Percentiles rank a stretch among this genome's conserved stretches.
Evolutionary conservation across 768 basidiomycete genomes (phyloP).

Genomic region (Glaciozyma martinii): DNA sequence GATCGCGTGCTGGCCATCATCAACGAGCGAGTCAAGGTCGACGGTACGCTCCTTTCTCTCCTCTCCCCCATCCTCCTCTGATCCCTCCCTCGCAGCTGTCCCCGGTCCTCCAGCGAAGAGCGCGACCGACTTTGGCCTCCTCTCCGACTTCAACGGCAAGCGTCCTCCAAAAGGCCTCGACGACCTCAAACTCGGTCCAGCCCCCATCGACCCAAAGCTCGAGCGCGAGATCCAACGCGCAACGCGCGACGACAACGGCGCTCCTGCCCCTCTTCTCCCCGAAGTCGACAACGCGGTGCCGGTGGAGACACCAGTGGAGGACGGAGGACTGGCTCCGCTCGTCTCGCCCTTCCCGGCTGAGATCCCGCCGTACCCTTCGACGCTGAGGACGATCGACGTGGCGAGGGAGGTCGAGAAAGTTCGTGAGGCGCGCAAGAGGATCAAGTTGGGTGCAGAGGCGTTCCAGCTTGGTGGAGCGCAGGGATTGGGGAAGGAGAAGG

Average conservation of each 20-base stretch:
- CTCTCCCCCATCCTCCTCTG: neutral
- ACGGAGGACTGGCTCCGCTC: constrained; percentile 8
- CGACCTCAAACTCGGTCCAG: constrained; percentile 69
- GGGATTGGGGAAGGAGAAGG: constrained; percentile 41
- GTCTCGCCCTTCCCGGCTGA: constrained; percentile 60
- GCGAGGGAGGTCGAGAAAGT: constrained; percentile 83
- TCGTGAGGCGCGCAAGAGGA: constrained; percentile 81
- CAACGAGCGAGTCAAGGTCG: constrained; percentile 83
- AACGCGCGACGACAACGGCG: constrained; percentile 58
- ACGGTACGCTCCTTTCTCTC: constrained; percentile 51
- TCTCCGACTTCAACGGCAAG: constrained; percentile 23
- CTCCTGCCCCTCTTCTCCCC: constrained; percentile 52
- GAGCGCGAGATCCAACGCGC: constrained; percentile 69
- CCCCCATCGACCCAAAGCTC: constrained; percentile 69
- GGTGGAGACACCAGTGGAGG: constrained; percentile 31
- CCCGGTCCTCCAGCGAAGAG: constrained; percentile 61
- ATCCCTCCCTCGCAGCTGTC: constrained; percentile 45
- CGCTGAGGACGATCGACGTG: constrained; percentile 77
- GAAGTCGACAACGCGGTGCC: constrained; percentile 45
- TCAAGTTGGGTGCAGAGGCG: constrained; percentile 66
- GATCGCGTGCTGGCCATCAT: constrained; percentile 87
- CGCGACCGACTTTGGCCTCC: constrained; percentile 49
- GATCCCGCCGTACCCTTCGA: constrained; percentile 66
- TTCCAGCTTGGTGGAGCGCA: constrained; percentile 37
- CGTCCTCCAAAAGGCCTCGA: neutral